Conservation (phyloP, 1,284 basidiomycete species). For the Sparassis latifolia region DNA sequence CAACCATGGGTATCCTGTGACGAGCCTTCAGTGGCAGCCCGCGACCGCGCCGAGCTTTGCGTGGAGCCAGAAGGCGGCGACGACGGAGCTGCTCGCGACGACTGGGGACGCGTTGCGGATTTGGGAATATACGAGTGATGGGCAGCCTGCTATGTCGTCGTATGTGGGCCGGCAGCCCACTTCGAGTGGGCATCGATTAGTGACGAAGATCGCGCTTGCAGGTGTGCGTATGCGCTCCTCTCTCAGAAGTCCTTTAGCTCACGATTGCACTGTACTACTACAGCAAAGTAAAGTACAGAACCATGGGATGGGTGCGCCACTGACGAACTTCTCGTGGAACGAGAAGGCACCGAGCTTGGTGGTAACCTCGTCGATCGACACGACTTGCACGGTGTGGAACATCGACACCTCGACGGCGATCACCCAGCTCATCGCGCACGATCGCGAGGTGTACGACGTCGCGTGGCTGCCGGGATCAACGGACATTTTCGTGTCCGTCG, state of each 20-base stretch:
- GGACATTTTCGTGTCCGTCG: conserved; percentile 97
- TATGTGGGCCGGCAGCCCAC: conserved; percentile 67
- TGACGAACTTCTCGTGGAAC: conserved; percentile 97
- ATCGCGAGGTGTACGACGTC: conserved; percentile 96
- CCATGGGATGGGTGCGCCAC: conserved; percentile 76
- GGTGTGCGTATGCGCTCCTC: conserved; percentile 55
- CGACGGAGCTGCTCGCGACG: conserved; percentile 80
- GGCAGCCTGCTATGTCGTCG: conserved; percentile 45
- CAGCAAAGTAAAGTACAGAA: conserved; percentile 86
- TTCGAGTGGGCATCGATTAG: conserved; percentile 51
- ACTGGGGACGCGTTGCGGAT: conserved; percentile 86
- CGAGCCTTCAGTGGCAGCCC: conserved; percentile 80
- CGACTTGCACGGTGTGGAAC: conserved; percentile 96
- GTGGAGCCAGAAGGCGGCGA: conserved; percentile 57
- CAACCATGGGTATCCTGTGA: conserved; percentile 80
- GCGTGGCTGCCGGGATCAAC: conserved; percentile 98
- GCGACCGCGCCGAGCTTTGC: conserved; percentile 50
- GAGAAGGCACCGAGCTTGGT: conserved; percentile 81
- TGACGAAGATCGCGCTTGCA: conserved; percentile 65
- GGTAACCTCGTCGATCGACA: conserved; percentile 95
- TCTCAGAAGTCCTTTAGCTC: neutral
- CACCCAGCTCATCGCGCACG: conserved; percentile 97
- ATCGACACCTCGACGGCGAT: conserved; percentile 93
- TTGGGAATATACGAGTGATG: conserved; percentile 77
- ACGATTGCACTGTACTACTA: neutral